These are phyloP conservation scores for Protea cynaroides DNA, from an alignment of 164 flowering plant genomes.

Conservation along the genomic window DNA sequence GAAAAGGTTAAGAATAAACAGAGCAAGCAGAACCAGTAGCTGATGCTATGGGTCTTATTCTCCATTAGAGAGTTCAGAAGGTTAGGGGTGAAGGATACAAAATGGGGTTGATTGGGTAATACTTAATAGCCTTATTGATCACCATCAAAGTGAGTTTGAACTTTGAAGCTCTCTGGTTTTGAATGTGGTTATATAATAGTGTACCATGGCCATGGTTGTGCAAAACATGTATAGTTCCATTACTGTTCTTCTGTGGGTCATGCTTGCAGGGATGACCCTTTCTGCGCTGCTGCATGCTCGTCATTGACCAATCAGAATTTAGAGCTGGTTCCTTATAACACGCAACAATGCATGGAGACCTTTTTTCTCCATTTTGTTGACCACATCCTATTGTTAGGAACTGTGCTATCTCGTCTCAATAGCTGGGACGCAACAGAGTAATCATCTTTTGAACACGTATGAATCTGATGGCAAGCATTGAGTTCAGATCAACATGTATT, in stretches of 20 bases:
- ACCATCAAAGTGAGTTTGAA: neutral
- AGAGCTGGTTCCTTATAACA: neutral
- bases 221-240: too few species aligned
- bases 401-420: too few species aligned
- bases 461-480: neutral
- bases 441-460: too few species aligned
- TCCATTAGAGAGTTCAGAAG: conserved; percentile 21
- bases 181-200: neutral
- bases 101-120: conserved; percentile 6
- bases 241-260: too few species aligned
- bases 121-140: neutral
- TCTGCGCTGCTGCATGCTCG: neutral
- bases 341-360: neutral
- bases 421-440: too few species aligned
- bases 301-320: neutral
- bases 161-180: conserved; percentile 9
- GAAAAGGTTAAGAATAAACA: conserved; percentile 17
- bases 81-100: neutral
- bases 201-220: neutral
- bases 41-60: conserved; percentile 9
- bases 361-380: neutral
- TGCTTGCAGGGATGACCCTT: too few species aligned
- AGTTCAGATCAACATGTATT: too few species aligned
- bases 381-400: conserved; percentile 1
- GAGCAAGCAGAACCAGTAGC: conserved; percentile 6